These are phyloP conservation scores for Euphorbia tirucalli DNA, from an alignment of 345 rosid species.

Conservation along the genomic window DNA sequence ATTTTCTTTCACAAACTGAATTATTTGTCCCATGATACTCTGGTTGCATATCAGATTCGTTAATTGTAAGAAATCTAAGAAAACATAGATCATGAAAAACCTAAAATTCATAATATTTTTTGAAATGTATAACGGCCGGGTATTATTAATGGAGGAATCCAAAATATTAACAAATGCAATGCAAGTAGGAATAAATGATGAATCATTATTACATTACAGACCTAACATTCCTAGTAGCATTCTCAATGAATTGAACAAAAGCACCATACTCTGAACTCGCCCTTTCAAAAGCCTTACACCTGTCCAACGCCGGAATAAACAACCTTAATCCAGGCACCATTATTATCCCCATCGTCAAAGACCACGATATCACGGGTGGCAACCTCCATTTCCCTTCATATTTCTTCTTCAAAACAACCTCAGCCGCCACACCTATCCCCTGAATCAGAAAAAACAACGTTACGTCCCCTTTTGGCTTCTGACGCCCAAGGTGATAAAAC, in stretches of 20 bases:
- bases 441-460: conserved; percentile 22
- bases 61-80: too few relatives aligned
- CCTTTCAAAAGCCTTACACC: conserved; percentile 21
- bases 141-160: too few relatives aligned
- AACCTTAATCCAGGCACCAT: conserved; percentile 38
- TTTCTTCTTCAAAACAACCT: conserved; percentile 34
- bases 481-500: conserved; percentile 18
- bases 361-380: conserved; percentile 24
- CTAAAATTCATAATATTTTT: too few relatives aligned
- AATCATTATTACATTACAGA: too few relatives aligned
- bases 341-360: conserved; percentile 42
- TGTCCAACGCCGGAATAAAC: conserved; percentile 40
- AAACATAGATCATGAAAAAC: too few relatives aligned
- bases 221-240: background rate
- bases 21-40: too few relatives aligned
- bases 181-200: too few relatives aligned
- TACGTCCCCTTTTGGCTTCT: conserved; percentile 12
- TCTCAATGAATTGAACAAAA: background rate
- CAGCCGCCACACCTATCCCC: conserved; percentile 9
- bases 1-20: too few relatives aligned
- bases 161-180: too few relatives aligned
- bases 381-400: conserved; percentile 21
- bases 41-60: too few relatives aligned
- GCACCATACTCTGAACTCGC: conserved; percentile 4
- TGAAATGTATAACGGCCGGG: too few relatives aligned